A percentile compares a stretch with the other conserved stretches of the same genome.
phyloP scores from a whole-genome alignment of 2,329 filamentous ascomycete species.

The Penicillium griseofulvum region DNA sequence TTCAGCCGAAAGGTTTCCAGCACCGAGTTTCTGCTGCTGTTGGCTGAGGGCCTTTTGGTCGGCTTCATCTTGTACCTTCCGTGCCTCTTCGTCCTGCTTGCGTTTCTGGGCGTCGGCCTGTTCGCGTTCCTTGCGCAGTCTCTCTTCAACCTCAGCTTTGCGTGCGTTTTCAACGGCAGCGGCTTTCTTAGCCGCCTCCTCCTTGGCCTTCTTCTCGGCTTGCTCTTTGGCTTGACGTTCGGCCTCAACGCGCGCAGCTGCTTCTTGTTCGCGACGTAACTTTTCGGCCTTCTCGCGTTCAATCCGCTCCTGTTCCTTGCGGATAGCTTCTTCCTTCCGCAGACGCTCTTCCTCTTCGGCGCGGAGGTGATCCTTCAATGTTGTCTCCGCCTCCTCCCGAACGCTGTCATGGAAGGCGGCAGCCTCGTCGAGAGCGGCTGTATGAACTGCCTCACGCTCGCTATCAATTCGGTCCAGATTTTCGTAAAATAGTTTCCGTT shows the following conservation, averaged over 20 bases:
- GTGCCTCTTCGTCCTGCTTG: constrained; percentile 31
- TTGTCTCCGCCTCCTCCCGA: constrained; percentile 54
- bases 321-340: constrained; percentile 37
- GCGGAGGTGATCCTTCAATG: constrained; percentile 49
- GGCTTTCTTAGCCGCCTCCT: constrained; percentile 33
- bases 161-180: constrained; percentile 39
- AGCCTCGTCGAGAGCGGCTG: constrained; percentile 64
- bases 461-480: constrained; percentile 62
- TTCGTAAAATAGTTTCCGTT: constrained; percentile 50
- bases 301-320: constrained; percentile 34
- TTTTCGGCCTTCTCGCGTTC: constrained; percentile 36
- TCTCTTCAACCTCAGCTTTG: constrained; percentile 36
- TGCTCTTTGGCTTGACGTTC: constrained; percentile 47
- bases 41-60: constrained; percentile 30
- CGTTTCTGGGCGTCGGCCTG: constrained; percentile 33
- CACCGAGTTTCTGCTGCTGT: constrained; percentile 30
- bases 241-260: constrained; percentile 38
- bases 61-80: constrained; percentile 31
- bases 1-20: constrained; percentile 30
- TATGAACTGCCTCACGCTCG: constrained; percentile 62
- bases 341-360: constrained; percentile 40
- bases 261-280: constrained; percentile 34
- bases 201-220: constrained; percentile 31
- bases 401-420: constrained; percentile 66
- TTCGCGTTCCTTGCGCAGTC: constrained; percentile 34